Base-by-base conservation (phyloP, 2,329 filamentous ascomycete genomes). In the Lachnellula subtilissima region DNA sequence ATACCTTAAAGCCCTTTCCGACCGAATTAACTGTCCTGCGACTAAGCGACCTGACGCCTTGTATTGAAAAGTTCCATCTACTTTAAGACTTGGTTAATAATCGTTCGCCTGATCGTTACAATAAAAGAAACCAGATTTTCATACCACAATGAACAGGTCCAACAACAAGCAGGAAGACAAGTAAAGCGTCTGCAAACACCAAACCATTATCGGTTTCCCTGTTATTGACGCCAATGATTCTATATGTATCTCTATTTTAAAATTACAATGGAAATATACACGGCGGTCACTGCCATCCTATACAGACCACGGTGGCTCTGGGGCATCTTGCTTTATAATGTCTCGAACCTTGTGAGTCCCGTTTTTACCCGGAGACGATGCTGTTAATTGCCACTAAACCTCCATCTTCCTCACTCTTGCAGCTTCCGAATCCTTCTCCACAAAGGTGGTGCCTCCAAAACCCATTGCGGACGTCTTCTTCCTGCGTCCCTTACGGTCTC, bases 401-500 rank as follows among this genome's bases (percentile, higher is more conserved):
- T 58, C 57, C 47, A 67, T 57, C 53, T 68, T 69, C 50, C 69
- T 65, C 35, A 71, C 69, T 42, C 67, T 63, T 8, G 59, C 69
- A 11, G 66, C 59, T 43, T 70, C 67, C 1, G 61, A 65, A 58
- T 71, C 69, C 43, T 64, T 66, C 53, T 69, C 67, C 1, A 56
- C 54, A 15, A 59, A 36, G 9, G 53, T 65, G 1, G 67, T 66
- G 4, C 67, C 67, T 2, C 75, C 82, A 65, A 88, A 88, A 0
- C 85, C 85, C 73, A 87, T 81, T 6, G 70, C 72, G 57, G 74
- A 75, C 54, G 71, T 72, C 66, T 74, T 83, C 71, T 82, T 85
- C 69, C 82, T 83, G 68, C 83, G 81, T 64, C 82, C 83, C 67
- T 84, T 87, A 37, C 87, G 82, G 69, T 96, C 91, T 25, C 94